Percentiles rank a stretch among this genome's conserved stretches.
Conservation (phyloP, 495 filamentous ascomycete genomes). For the Cladorrhinum samala region DNA sequence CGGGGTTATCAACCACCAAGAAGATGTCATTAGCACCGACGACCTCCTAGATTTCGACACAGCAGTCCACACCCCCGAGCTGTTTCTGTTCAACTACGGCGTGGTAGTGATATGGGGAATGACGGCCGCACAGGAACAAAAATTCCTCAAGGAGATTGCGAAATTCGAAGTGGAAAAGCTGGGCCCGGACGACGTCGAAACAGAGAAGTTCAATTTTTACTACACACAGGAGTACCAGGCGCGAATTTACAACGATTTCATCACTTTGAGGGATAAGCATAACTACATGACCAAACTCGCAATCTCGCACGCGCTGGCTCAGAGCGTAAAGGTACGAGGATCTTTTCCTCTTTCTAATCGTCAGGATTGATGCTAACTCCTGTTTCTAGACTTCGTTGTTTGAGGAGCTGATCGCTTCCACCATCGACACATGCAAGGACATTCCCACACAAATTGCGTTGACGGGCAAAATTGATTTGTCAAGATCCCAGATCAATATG, state of each 20-base stretch:
- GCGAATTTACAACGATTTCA: slow-evolving; percentile 98
- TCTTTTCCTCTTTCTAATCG: not conserved
- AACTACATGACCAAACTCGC: slow-evolving; percentile 98
- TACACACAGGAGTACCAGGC: slow-evolving; percentile 96
- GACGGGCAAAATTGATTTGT: slow-evolving; percentile 83
- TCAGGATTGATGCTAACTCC: not conserved
- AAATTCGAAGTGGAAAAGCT: slow-evolving; percentile 93
- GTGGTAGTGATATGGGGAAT: slow-evolving; percentile 99
- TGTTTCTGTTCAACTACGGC: slow-evolving; percentile 95
- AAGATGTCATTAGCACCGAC: slow-evolving; percentile 6
- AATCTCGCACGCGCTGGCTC: slow-evolving; percentile 89
- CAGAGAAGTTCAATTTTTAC: slow-evolving; percentile 98
- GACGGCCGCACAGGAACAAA: slow-evolving; percentile 73
- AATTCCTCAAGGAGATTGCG: slow-evolving; percentile 88
- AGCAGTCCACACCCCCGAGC: slow-evolving; percentile 78
- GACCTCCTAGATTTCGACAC: slow-evolving; percentile 58
- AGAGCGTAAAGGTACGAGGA: slow-evolving; percentile 73
- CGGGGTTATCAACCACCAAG: slow-evolving; percentile 12
- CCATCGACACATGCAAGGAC: slow-evolving; percentile 82
- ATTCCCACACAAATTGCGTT: slow-evolving; percentile 84
- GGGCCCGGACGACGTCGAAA: slow-evolving; percentile 78
- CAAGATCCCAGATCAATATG: slow-evolving; percentile 87
- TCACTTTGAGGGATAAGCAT: slow-evolving; percentile 80
- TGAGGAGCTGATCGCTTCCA: slow-evolving; percentile 90
- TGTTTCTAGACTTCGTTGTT: slow-evolving; percentile 78